Evolutionary conservation across 2,329 filamentous ascomycete genomes (phyloP), one percentile per base, ranked within the genome.

Genomic region (Eutypa lata): DNA sequence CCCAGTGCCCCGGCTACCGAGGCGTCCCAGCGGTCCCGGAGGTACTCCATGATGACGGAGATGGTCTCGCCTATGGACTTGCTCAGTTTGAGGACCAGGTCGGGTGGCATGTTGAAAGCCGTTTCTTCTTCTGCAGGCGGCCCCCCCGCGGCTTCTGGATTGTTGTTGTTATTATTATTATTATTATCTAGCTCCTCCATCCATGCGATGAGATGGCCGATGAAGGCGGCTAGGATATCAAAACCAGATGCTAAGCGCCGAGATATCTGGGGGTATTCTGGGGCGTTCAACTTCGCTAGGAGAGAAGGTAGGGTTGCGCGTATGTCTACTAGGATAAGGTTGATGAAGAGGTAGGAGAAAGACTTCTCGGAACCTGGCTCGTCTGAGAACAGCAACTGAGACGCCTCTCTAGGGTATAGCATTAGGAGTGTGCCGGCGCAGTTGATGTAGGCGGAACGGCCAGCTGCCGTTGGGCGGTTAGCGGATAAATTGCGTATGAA

Each of bases 1-100:
- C 84, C 84, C 65, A 80, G 76, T 7, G 81, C 80, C 11, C 84
- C 85, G 3, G 83, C 80, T n/a, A 82, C 73, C 2, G 81, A 80
- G 4, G 82, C 82, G 62, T 89, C 86, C 82, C 83, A 89, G n/a
- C 86, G 73, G 62, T 89, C 87, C 40, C 85, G 79, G 2, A 89
- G 74, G 64, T 84, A 86, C 68, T 89, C 86, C 54, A 86, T 77
- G 0, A 80, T 78, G 2, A 85, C 68, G 0, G 82, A 83, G 63
- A 88, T 76, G 3, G 85, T 83, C 61, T 89, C 86, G 1, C 79
- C 76, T 48, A 89, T 77, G 50, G 78, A 73, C 48, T 77, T 81
- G 38, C 83, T 78, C 6, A 89, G 70, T 60, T 82, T 84, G 14
- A 89, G 71, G 24, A 89, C 75, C 22, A 79, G 76, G 51, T 86